Base-by-base conservation (phyloP, 2,329 filamentous ascomycete species). In the Trichophyton verrucosum region DNA sequence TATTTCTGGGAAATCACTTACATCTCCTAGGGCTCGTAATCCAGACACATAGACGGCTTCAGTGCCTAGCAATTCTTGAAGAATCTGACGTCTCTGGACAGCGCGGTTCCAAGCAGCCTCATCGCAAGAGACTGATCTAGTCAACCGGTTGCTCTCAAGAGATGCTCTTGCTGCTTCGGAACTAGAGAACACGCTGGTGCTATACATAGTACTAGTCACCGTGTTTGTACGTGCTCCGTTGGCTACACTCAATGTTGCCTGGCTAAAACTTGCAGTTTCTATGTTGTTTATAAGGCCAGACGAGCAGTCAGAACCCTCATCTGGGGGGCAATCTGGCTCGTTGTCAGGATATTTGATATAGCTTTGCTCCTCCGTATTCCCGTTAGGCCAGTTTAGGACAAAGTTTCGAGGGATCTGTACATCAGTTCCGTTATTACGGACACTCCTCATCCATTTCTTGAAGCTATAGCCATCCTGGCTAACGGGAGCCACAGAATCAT, bases 31-130 rank as follows among this genome's bases (percentile, higher is more conserved):
- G 65, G 94, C 90, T 67, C 89, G 89, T 61, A 97, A 74, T 68
- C 96, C 92, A 15, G 86, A 84, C 67, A 97, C 86, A 71, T 97
- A 97, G 68, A 86, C 84, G 70, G 94, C 88, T 72, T 97, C 94
- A 0, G 91, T 95, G 61, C 77, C 82, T 63, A 96, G 84, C 58
- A 97, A 77, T 74, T 97, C 94, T 69, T 94, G 88, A 40, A 97
- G 75, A 44, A 95, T 85, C 64, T 86, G 85, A 13, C 89, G 84
- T 63, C 94, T 83, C 68, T 91, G 87, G 20, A 88, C 74, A 1
- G 89, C 83, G 59, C 91, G 83, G 65, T 85, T 82, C 47, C 82
- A 81, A n/a, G 87, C 85, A 33, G 80, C 84, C 61, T 86, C 81
- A 65, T 96, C 90, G 9, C 85, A 71, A 11, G 76, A 70, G 15